phyloP scores from a whole-genome alignment of 2,329 filamentous ascomycete species.

The Shiraia bambusicola region DNA sequence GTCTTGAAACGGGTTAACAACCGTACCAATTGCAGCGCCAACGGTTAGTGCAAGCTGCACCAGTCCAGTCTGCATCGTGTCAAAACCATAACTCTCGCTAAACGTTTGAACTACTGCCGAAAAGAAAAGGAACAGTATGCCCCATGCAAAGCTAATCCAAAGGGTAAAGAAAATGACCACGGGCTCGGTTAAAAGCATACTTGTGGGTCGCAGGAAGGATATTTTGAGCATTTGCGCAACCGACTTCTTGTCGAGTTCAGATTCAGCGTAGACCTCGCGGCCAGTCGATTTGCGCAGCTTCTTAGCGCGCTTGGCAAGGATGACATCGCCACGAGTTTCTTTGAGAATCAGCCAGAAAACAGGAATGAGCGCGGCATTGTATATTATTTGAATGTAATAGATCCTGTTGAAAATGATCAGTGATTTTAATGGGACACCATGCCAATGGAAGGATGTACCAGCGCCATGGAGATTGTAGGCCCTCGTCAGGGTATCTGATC shows the following conservation, averaged over 20 bases:
- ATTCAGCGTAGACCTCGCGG: constrained; percentile 29
- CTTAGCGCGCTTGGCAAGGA: constrained; percentile 43
- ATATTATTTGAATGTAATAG: constrained; percentile 50
- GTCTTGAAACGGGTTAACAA: constrained; percentile 45
- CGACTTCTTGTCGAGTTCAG: constrained; percentile 27
- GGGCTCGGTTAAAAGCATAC: constrained; percentile 47
- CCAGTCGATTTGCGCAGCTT: constrained; percentile 44
- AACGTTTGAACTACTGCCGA: constrained; percentile 46
- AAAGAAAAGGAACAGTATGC: constrained; percentile 49
- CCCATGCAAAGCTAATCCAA: constrained; percentile 50
- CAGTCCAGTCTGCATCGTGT: constrained; percentile 37
- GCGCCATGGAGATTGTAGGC: constrained; percentile 37
- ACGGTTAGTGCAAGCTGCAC: constrained; percentile 48
- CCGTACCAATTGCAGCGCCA: constrained; percentile 46
- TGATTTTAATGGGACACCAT: neutral
- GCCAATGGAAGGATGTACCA: constrained; percentile 33
- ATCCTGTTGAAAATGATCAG: constrained; percentile 35
- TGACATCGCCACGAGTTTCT: constrained; percentile 48
- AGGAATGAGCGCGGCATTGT: constrained; percentile 46
- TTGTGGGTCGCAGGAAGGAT: constrained; percentile 45
- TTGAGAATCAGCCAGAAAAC: constrained; percentile 47
- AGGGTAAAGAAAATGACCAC: constrained; percentile 48
- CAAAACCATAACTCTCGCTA: constrained; percentile 41
- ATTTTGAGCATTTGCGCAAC: constrained; percentile 34
- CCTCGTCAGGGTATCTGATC: constrained; percentile 31